Conservation (phyloP, 2,329 filamentous ascomycete species). For the Aspergillus nomiae region DNA sequence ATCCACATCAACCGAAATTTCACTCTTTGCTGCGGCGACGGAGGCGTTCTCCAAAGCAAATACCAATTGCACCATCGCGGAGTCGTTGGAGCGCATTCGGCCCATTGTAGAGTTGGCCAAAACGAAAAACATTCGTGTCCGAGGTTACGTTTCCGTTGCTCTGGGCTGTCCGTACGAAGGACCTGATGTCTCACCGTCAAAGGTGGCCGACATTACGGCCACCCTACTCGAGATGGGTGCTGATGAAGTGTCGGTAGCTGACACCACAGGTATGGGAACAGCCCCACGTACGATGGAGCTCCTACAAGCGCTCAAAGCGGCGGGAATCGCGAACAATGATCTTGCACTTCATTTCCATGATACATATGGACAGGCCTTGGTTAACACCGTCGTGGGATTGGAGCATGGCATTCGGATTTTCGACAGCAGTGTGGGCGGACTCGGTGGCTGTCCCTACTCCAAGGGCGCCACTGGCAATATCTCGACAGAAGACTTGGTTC, state of each 20-base stretch:
- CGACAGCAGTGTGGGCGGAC: slow-evolving; percentile 64
- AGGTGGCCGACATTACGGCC: slow-evolving; percentile 63
- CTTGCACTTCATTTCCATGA: slow-evolving; percentile 68
- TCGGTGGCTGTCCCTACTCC: slow-evolving; percentile 66
- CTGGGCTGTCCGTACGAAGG: slow-evolving; percentile 69
- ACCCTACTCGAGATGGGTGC: slow-evolving; percentile 66
- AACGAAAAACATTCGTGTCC: slow-evolving; percentile 58
- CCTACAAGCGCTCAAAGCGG: slow-evolving; percentile 59
- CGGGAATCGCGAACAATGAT: slow-evolving; percentile 61
- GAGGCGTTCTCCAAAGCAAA: slow-evolving; percentile 67
- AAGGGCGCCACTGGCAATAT: slow-evolving; percentile 69
- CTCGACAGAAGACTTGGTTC: slow-evolving; percentile 64
- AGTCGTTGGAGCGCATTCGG: slow-evolving; percentile 61
- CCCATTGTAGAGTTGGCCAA: slow-evolving; percentile 61
- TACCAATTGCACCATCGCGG: slow-evolving; percentile 66
- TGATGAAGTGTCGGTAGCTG: slow-evolving; percentile 66
- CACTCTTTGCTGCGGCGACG: slow-evolving; percentile 66
- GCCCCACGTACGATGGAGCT: slow-evolving; percentile 61
- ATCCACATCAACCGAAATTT: slow-evolving; percentile 54
- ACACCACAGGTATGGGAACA: slow-evolving; percentile 70
- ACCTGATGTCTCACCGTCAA: slow-evolving; percentile 60
- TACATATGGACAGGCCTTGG: slow-evolving; percentile 65
- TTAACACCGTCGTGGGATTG: slow-evolving; percentile 63
- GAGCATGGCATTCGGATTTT: slow-evolving; percentile 66
- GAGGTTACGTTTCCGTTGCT: slow-evolving; percentile 66